Conservation (phyloP, 306 rosid genomes). For the Carpinus viminea region DNA sequence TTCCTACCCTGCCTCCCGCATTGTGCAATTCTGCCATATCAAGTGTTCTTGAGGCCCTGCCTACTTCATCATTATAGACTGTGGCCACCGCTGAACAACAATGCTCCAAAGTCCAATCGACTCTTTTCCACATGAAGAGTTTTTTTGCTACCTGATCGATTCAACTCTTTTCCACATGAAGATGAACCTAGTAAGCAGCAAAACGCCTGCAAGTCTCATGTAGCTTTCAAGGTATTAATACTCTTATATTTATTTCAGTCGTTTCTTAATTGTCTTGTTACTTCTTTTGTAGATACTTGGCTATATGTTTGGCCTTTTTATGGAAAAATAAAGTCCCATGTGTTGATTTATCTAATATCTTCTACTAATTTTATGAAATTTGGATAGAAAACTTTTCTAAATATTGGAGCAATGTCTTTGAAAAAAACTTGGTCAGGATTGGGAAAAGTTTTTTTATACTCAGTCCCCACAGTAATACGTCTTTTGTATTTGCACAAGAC, state of each 20-base stretch:
- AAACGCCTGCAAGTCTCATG: conserved; percentile 72
- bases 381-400: background rate
- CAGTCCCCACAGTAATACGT: background rate
- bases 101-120: too few relatives aligned
- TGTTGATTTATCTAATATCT: conserved; percentile 20
- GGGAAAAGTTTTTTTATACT: conserved; percentile 13
- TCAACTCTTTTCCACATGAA: conserved; percentile 41
- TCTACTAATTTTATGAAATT: conserved; percentile 1
- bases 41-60: too few relatives aligned
- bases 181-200: conserved; percentile 87
- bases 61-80: too few relatives aligned
- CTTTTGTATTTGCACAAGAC: too few relatives aligned
- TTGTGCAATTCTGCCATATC: too few relatives aligned
- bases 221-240: conserved; percentile 80
- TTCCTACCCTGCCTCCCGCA: too few relatives aligned
- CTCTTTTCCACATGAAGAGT: background rate
- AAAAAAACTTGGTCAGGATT: conserved; percentile 9
- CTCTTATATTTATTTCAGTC: conserved; percentile 9
- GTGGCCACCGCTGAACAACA: too few relatives aligned
- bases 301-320: conserved; percentile 14
- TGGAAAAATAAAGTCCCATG: conserved; percentile 14
- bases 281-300: conserved; percentile 6
- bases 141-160: conserved; percentile 31
- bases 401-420: background rate
- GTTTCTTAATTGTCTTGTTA: conserved; percentile 9